Evolutionary conservation across 2,329 filamentous ascomycete genomes (phyloP), one percentile per base, ranked within the genome.

Genomic region (Fusarium austroafricanum): DNA sequence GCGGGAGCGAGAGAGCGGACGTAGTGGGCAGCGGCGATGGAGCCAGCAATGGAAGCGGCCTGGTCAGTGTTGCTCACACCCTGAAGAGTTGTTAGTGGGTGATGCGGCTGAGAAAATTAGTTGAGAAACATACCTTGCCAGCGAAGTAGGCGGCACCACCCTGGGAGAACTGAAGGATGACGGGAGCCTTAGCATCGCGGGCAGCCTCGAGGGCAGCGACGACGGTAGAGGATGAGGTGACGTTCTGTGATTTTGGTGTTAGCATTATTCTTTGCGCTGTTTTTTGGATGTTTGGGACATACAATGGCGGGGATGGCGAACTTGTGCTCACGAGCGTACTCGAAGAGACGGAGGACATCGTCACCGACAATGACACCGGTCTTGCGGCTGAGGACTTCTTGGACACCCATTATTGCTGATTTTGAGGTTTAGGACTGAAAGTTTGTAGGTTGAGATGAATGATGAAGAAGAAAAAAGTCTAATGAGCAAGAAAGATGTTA

Each of bases 61-160:
- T 97, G 96, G 83, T 94, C 82, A 67, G 76, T 78, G 80, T 97
- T 96, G 83, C 87, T 83, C 76, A 97, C 88, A 79, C 92, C 93
- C 90, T 81, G 35, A 82, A 62, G 18, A 55, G 60, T 35, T 40
- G 46, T 52, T 33, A 53, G 51, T 62, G 67, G 78, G 59, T 58
- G 20, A 35, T 43, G 23, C 45, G 10, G 28, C 21, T 43, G 37
- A 10, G 21, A 44, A 14, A 29, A 18, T 49, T 46, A 42, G 35
- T 38, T 59, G 21, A 40, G 44, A 38, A 31, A 68, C 75, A 61
- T 81, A 89, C 88, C 89, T 95, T 95, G 82, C 93, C 94, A 75
- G 92, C 92, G 79, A 97, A 97, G 88, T 90, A 97, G 76, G 94
- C 94, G 70, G 93, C 92, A 83, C 94, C 94, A 78, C 96, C 96